Percentiles rank a stretch among this genome's conserved stretches.
phyloP scores from a whole-genome alignment of 1,284 basidiomycete genomes.

The Neolentinus lepideus region DNA sequence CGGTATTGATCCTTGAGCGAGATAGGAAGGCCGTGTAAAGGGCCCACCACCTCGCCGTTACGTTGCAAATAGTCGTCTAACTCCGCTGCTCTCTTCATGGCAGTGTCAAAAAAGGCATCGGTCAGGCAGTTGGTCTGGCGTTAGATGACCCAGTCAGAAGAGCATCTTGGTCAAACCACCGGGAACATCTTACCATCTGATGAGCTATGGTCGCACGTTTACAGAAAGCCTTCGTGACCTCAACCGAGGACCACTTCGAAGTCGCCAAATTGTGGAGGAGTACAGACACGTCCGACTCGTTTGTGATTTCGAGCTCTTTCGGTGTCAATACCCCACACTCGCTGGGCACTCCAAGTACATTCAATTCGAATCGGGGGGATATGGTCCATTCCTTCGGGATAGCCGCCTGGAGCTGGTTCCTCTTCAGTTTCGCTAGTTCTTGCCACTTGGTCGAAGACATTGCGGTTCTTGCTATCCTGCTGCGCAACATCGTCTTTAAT shows the following conservation, averaged over 20 bases:
- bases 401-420: conserved; percentile 31
- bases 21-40: conserved; percentile 54
- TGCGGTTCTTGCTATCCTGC: neutral
- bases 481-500: neutral
- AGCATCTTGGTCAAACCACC: neutral
- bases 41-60: conserved; percentile 43
- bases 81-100: conserved; percentile 39
- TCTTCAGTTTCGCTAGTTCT: conserved; percentile 31
- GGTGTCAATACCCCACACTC: conserved; percentile 37
- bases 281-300: conserved; percentile 29
- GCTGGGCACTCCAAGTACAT: conserved; percentile 35
- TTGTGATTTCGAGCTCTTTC: conserved; percentile 44
- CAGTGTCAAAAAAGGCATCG: conserved; percentile 48
- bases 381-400: conserved; percentile 46
- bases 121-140: conserved; percentile 46
- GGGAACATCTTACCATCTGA: conserved; percentile 12
- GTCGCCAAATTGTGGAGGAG: conserved; percentile 32
- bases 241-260: conserved; percentile 24
- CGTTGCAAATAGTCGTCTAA: conserved; percentile 41
- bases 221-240: conserved; percentile 26
- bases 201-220: conserved; percentile 29
- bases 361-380: conserved; percentile 19
- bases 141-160: neutral
- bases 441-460: conserved; percentile 26
- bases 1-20: conserved; percentile 50